Percentiles rank a stretch among this genome's conserved stretches.
Evolutionary conservation across 257 asterid species (phyloP).

Genomic region (Catharanthus roseus): DNA sequence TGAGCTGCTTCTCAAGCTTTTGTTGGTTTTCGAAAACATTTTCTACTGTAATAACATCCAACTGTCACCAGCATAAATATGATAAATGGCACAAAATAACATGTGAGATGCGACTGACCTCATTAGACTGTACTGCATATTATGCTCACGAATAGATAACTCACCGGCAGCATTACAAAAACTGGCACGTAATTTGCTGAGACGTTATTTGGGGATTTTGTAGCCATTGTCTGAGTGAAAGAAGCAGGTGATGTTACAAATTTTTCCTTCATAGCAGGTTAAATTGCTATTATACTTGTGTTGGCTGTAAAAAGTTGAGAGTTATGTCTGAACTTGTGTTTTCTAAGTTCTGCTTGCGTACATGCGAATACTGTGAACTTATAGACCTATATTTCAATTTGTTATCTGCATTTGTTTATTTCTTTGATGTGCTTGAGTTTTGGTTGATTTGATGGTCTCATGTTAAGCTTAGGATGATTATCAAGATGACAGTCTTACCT

Average conservation of each 20-base stretch:
- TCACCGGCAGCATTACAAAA: slow-evolving; percentile 72
- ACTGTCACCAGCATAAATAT: slow-evolving; percentile 31
- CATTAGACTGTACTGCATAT: neutral
- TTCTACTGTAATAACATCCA: slow-evolving; percentile 51
- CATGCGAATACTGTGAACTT: neutral
- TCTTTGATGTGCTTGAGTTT: neutral
- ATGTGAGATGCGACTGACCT: neutral
- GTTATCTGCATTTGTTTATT: neutral
- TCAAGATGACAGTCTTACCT: slow-evolving; percentile 9
- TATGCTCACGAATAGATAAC: slow-evolving; percentile 10
- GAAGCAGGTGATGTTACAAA: neutral
- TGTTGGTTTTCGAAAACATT: slow-evolving; percentile 41
- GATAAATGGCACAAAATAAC: neutral
- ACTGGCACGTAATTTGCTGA: slow-evolving; percentile 59
- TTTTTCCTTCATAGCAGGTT: neutral
- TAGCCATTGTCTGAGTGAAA: slow-evolving; percentile 3
- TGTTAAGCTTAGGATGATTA: neutral
- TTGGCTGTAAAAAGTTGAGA: neutral
- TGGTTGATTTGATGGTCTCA: neutral
- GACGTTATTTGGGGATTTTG: slow-evolving; percentile 6
- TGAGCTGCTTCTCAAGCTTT: slow-evolving; percentile 57
- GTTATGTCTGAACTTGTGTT: too few species aligned
- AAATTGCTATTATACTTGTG: neutral
- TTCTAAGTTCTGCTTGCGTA: neutral
- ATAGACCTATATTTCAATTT: neutral